These are phyloP conservation scores for Suhomyces chickasaworum DNA, from an alignment of 1,139 yeast species.

Conservation along the genomic window DNA sequence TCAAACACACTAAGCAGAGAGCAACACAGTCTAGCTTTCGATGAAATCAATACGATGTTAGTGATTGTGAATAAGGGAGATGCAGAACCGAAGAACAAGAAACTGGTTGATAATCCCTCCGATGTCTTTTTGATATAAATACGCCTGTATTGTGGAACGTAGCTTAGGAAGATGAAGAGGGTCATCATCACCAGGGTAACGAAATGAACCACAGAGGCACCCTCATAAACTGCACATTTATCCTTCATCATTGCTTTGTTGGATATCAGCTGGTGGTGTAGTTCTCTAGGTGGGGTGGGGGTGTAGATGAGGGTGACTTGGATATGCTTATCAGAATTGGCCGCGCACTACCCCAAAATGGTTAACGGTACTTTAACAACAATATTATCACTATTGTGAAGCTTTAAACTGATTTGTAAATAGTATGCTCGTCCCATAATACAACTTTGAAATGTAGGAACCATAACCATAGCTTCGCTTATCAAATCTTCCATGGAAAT, in stretches of 20 bases:
- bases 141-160: constrained; percentile 73
- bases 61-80: constrained; percentile 72
- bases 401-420: constrained; percentile 20
- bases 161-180: constrained; percentile 70
- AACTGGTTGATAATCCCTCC: constrained; percentile 79
- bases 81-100: constrained; percentile 69
- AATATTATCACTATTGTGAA: constrained; percentile 22
- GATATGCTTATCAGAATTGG: not conserved
- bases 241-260: constrained; percentile 10
- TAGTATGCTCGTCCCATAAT: constrained; percentile 30
- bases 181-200: constrained; percentile 56
- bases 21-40: constrained; percentile 58
- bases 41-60: constrained; percentile 64
- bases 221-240: constrained; percentile 44
- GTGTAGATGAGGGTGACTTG: not conserved
- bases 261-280: not conserved
- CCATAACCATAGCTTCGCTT: constrained; percentile 21
- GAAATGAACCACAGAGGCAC: constrained; percentile 51
- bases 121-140: constrained; percentile 62
- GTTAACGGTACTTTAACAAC: constrained; percentile 24
- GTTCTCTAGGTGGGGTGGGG: not conserved
- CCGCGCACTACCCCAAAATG: constrained; percentile 10
- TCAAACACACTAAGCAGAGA: constrained; percentile 48
- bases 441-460: constrained; percentile 33
- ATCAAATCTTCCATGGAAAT: constrained; percentile 16